Evolutionary conservation across 2,329 filamentous ascomycete genomes (phyloP).

Genomic region (Diaporthe caulivora): DNA sequence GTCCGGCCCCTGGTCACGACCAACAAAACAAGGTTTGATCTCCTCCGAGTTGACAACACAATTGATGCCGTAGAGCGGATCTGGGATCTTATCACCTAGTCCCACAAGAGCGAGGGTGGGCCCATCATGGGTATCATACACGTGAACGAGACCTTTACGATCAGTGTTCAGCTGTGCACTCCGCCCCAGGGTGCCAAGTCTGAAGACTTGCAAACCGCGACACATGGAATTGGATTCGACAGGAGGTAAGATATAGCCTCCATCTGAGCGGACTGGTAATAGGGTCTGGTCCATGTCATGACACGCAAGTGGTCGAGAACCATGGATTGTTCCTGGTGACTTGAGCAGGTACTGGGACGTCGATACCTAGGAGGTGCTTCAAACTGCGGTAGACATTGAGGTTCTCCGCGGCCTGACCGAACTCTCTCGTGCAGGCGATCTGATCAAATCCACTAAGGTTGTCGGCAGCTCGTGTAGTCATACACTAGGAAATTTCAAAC

Average conservation of each 20-base stretch:
- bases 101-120: conserved; percentile 13
- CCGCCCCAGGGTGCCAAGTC: conserved; percentile 39
- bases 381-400: conserved; percentile 53
- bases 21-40: conserved; percentile 15
- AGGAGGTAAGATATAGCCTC: conserved; percentile 55
- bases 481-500: conserved; percentile 41
- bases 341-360: conserved; percentile 51
- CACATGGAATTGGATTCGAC: conserved; percentile 57
- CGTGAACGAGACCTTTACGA: conserved; percentile 41
- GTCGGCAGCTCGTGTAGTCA: conserved; percentile 9
- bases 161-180: conserved; percentile 44
- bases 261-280: not conserved
- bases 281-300: not conserved
- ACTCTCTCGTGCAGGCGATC: conserved; percentile 50
- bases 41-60: conserved; percentile 45
- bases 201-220: conserved; percentile 53
- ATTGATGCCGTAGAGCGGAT: conserved; percentile 46
- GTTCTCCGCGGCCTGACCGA: conserved; percentile 53
- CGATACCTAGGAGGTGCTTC: conserved; percentile 51
- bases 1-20: not conserved
- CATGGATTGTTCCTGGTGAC: not conserved
- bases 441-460: conserved; percentile 44
- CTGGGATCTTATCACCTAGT: conserved; percentile 42
- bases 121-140: conserved; percentile 35
- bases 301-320: no score